Evolutionary conservation across 768 basidiomycete genomes (phyloP).

Genomic region (Tylopilus sp.): DNA sequence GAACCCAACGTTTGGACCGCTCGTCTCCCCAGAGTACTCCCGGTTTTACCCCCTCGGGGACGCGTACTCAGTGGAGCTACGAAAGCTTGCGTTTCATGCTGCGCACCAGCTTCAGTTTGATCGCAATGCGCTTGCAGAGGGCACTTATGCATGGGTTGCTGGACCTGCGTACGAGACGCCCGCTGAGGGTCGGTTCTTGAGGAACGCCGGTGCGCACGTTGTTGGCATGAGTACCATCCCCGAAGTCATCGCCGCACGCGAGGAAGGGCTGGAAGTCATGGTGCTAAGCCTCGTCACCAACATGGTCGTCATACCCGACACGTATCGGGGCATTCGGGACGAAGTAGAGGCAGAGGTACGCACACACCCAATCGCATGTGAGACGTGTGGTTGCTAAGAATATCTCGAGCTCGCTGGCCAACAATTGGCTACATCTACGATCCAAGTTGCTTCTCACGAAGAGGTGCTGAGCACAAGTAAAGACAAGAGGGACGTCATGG

Average conservation of each 20-base stretch:
- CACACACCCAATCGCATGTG: neutral
- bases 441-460: slow-evolving; percentile 65
- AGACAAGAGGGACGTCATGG: slow-evolving; percentile 70
- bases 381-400: slow-evolving; percentile 1
- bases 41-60: slow-evolving; percentile 85
- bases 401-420: slow-evolving; percentile 56
- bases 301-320: slow-evolving; percentile 69
- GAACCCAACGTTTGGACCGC: slow-evolving; percentile 78
- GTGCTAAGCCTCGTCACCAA: slow-evolving; percentile 87
- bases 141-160: slow-evolving; percentile 86
- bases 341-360: slow-evolving; percentile 77
- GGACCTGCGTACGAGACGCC: slow-evolving; percentile 90
- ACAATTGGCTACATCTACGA: slow-evolving; percentile 37
- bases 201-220: slow-evolving; percentile 77
- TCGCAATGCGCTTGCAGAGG: slow-evolving; percentile 64
- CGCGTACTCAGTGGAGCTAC: slow-evolving; percentile 71
- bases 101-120: slow-evolving; percentile 57
- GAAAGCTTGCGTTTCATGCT: slow-evolving; percentile 71
- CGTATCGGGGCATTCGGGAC: slow-evolving; percentile 63
- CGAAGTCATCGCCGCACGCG: slow-evolving; percentile 77
- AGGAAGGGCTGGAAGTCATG: slow-evolving; percentile 71
- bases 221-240: slow-evolving; percentile 94
- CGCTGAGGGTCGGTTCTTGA: slow-evolving; percentile 78
- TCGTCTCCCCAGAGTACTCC: slow-evolving; percentile 51
- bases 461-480: slow-evolving; percentile 70